Evolutionary conservation across 257 asterid genomes (phyloP), one percentile per base, ranked within the genome.

Genomic region (Striga asiatica): DNA sequence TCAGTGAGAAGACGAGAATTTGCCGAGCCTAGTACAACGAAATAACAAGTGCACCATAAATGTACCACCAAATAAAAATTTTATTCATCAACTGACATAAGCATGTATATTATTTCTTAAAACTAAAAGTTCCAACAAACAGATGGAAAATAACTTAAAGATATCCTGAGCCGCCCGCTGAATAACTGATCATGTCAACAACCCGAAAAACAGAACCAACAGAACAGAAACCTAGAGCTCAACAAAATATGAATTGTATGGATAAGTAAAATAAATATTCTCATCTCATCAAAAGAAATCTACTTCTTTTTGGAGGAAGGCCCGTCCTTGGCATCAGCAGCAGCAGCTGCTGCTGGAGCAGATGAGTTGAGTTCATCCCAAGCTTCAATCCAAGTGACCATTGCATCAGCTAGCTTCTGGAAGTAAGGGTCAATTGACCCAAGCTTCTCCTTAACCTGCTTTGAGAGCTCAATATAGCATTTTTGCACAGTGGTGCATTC

Each of bases 361-460:
- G 47, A 2, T 39, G 47, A 13, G 72, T 75, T 75, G 46, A 71
- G 78, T 59, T 75, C 68, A 13, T 75, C 81, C 78, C 78, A 75
- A 1, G 81, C 78, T 32, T 75, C 71, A 6, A 75, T 75, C 81
- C 77, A 75, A 0, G 75, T 75, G 23, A 66, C 52, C 81, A 75
- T 75, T 2, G 81, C 75, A 50, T 71, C 81, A 0, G 75, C 73
- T 31, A 75, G 75, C 65, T 75, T 75, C 27, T 11, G 57, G 78
- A 75, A 75, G 60, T 75, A 75, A 19, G 72, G 78, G 0, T 75
- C 81, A 31, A 75, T 72, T 58, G 68, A 65, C 8, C 81, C 78
- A 2, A 75, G 78, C 64, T 75, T 71, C 5, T 68, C 71, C 71
- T 75, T 75, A 12, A 75, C 81, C 54, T 58, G 81, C 50, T 75